These are phyloP conservation scores for Neoboletus brunneissimus DNA, from an alignment of 768 basidiomycete species.

Conservation along the genomic window DNA sequence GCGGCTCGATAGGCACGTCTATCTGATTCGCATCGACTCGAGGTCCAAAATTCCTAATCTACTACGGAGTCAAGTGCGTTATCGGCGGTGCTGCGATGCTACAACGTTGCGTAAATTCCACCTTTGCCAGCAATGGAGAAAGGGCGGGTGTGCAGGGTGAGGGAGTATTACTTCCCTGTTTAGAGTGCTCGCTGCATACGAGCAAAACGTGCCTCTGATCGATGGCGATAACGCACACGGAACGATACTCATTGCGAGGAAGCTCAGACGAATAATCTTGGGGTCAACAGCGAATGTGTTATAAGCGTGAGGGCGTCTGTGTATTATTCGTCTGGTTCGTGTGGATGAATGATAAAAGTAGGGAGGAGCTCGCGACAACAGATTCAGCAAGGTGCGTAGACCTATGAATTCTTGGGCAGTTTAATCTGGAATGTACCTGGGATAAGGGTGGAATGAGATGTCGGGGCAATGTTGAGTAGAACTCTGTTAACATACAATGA, in stretches of 20 bases:
- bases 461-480: not conserved
- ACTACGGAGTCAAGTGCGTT: no score
- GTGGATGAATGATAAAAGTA: not conserved
- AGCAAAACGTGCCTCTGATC: not conserved
- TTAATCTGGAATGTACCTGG: conserved; percentile 84
- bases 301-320: not conserved
- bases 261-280: not conserved
- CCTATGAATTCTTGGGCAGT: conserved; percentile 55
- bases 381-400: not conserved
- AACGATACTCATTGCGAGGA: not conserved
- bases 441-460: not conserved
- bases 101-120: no score
- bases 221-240: not conserved
- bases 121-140: not conserved
- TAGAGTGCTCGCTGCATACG: not conserved
- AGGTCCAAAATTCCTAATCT: not conserved
- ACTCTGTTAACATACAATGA: conserved; percentile 59
- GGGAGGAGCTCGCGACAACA: not conserved
- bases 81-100: not conserved
- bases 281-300: not conserved
- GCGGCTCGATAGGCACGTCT: not conserved
- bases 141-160: no score
- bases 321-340: not conserved
- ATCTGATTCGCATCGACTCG: not conserved
- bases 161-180: not conserved